Evolutionary conservation across 495 filamentous ascomycete genomes (phyloP).

Genomic region (Xylaria acuta): DNA sequence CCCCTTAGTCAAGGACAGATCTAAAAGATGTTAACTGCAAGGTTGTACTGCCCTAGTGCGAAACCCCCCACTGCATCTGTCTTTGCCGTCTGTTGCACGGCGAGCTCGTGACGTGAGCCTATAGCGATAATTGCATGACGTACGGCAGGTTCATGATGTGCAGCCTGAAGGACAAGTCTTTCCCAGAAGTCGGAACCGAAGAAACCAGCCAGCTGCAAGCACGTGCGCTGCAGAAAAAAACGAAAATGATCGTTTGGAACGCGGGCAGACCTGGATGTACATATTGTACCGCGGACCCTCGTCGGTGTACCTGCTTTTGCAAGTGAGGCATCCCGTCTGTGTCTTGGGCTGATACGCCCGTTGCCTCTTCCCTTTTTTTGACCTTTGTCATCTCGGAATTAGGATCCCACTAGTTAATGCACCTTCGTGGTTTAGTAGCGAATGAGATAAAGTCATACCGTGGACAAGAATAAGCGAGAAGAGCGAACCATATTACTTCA

Average conservation of each 20-base stretch:
- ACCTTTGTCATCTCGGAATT: slow-evolving; percentile 12
- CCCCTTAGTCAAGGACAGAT: not conserved
- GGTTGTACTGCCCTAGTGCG: slow-evolving; percentile 21
- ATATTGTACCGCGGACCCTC: not conserved
- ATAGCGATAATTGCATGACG: slow-evolving; percentile 50
- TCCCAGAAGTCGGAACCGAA: slow-evolving; percentile 45
- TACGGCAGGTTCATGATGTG: slow-evolving; percentile 45
- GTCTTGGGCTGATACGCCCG: slow-evolving; percentile 16
- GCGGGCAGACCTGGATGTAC: not conserved
- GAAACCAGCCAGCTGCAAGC: slow-evolving; percentile 12
- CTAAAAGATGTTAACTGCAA: slow-evolving; percentile 27
- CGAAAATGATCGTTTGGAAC: slow-evolving; percentile 14
- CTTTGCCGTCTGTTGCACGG: slow-evolving; percentile 1
- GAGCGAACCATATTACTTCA: not conserved
- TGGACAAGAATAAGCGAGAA: not conserved
- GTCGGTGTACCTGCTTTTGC: slow-evolving; percentile 1
- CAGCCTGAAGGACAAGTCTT: slow-evolving; percentile 40
- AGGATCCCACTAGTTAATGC: not conserved
- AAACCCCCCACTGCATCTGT: not conserved
- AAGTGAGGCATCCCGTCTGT: slow-evolving; percentile 17
- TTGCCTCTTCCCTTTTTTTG: slow-evolving; percentile 18
- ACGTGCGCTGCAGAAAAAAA: slow-evolving; percentile 8
- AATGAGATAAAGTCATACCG: not conserved
- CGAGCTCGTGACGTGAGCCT: slow-evolving; percentile 33
- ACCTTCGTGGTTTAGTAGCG: not conserved